Evolutionary conservation across 768 basidiomycete genomes (phyloP), one percentile per base, ranked within the genome.

Genomic region (Tylopilus vinaceipallidus): DNA sequence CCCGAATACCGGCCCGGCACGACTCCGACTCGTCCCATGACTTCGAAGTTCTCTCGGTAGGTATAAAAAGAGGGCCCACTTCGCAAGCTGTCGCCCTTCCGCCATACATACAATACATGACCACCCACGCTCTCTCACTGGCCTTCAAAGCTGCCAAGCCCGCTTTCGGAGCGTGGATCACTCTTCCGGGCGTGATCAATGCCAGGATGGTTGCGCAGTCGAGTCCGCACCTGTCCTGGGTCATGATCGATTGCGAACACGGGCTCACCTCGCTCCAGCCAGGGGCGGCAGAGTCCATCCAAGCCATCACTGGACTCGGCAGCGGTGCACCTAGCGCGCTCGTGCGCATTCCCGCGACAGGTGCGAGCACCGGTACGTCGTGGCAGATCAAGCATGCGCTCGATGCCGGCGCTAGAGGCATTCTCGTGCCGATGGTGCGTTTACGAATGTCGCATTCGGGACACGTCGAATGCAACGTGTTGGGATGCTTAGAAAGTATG

Each of bases 371-470:
- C 0, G 77, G 79, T 53, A 81, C 81, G 3, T 73, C 74, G 47
- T 86, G 84, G 83, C 84, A 86, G 63, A 84, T 87, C 67, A 87
- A 87, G 67, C 74, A 81, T 52, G 84, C 80, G 1, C 73, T 87
- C 26, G 85, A 87, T 58, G 79, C 81, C 0, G 86, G 85, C 5
- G 85, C 84, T 16, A 71, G 74, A 23, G 84, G 86, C 0, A 68
- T 86, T 5, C 57, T 88, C 35, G 79, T 86, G 0, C 85, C 86
- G 4, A 83, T 87, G 83, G 83, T 86, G 56, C 32, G 70, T 55
- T 30, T 14, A 2, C 11, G 6, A 29, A 43, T 34, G 16, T 35
- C 20, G 2, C n/a, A n/a, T n/a, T n/a, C n/a, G n/a, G n/a, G n/a
- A n/a, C 12, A 29, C 12, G 9, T 19, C 4, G 20, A n/a, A 16